These are phyloP conservation scores for Fusarium veterinarium DNA, from an alignment of 2,329 filamentous ascomycete genomes.

Conservation along the genomic window DNA sequence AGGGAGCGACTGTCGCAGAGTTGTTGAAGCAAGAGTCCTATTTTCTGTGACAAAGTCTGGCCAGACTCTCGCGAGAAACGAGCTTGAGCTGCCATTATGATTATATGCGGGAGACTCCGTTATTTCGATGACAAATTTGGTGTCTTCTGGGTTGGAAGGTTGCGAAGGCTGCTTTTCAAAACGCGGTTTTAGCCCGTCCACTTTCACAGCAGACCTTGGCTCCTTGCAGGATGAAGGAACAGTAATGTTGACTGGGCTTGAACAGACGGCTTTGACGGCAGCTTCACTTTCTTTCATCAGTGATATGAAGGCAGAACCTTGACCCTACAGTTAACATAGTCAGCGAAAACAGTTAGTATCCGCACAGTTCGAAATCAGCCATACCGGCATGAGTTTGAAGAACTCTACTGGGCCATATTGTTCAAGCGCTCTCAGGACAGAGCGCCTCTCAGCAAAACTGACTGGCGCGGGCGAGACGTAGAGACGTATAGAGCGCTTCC, in stretches of 20 bases:
- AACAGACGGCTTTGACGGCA: conserved; percentile 53
- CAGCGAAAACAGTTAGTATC: not conserved
- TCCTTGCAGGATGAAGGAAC: conserved; percentile 47
- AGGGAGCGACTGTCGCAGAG: conserved; percentile 55
- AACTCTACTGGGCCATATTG: conserved; percentile 62
- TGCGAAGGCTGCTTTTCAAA: not conserved
- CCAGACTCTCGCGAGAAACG: conserved; percentile 57
- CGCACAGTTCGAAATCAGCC: not conserved
- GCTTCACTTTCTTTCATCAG: conserved; percentile 56
- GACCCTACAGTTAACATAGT: conserved; percentile 50
- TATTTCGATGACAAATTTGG: conserved; percentile 57
- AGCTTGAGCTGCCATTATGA: conserved; percentile 53
- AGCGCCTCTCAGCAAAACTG: conserved; percentile 66
- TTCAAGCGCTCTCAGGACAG: conserved; percentile 64
- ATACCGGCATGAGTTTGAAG: conserved; percentile 55
- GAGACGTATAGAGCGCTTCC: conserved; percentile 54
- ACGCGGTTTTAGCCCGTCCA: not conserved
- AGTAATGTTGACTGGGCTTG: conserved; percentile 62
- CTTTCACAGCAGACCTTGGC: conserved; percentile 44
- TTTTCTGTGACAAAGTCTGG: conserved; percentile 49
- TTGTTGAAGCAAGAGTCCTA: conserved; percentile 51
- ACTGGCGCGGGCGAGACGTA: conserved; percentile 63
- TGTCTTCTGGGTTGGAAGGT: conserved; percentile 28
- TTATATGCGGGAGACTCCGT: conserved; percentile 53
- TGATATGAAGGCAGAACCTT: conserved; percentile 62